Evolutionary conservation across 108 stramenopile genomes (phyloP), one percentile per base, ranked within the genome.

Genomic region (Hondaea fermentalgiana): DNA sequence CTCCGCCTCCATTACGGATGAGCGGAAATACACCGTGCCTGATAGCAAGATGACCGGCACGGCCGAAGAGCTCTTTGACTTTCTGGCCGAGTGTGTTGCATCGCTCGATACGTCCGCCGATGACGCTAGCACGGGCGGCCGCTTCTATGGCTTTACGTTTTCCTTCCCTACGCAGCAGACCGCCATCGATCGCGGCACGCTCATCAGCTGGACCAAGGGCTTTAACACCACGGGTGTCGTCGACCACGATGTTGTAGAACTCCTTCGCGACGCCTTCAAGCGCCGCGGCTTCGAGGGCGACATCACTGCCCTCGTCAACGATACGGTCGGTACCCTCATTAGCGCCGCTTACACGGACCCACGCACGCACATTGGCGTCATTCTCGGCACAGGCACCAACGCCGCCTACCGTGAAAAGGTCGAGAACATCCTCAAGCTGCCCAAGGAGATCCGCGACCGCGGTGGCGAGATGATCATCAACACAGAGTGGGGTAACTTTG

Each of bases 351-450:
- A 88, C 57, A 87, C 53, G 28, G 87, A 87, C 87, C 87, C 53
- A 14, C 53, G 35, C 57, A 87, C 87, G 14, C 10, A 43, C 19
- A 57, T 87, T 29, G 89, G 89, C 47, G 57, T 89, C 87, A 89
- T 89, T 45, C 44, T 89, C 23, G 89, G 89, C 59, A 89, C 89
- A 4, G 89, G 89, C 35, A 89, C 89, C 58, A 89, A 89, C 53
- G 89, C 89, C 42, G 87, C 87, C 28, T 89, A 89, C 89, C 88
- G 89, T 8, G 89, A 87, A 44, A 89, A 23, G 23, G 44, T 43
- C 44, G 89, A 89, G 19, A 47, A 42, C 58, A 89, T 89, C 51
- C 45, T 53, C n/a, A 83, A 83, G 76, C 76, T 83, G 19, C 87
- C 87, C 29, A 87, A 89, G 83, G 42, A 44, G 89, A 28, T 51